Base-by-base conservation (phyloP, 345 rosid genomes). In the Schrenkiella parvula region DNA sequence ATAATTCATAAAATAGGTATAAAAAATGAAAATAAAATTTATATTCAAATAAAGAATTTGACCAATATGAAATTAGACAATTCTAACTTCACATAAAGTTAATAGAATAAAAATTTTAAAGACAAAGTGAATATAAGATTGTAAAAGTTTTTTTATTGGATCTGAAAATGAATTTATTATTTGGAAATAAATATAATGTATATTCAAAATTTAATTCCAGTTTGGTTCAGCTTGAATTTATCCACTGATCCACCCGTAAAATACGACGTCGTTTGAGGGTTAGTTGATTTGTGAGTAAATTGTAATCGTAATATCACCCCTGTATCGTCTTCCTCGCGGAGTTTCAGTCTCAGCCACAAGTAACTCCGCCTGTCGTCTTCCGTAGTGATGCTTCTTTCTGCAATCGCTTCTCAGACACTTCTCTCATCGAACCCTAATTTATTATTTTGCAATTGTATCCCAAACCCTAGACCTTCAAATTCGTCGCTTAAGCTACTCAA, bases 301-400 rank as follows among this genome's bases (percentile, higher is more conserved):
- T 25, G 60, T 6, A 58, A 32, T 4, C 29, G 17, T 17, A 47
- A 44, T 57, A 54, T 53, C 77, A 66, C 66, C n/a, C n/a, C n/a
- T 46, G 64, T 22, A 68, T 69, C 71, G 21, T 76, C 79, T 44
- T 63, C 71, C 4, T 69, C 59, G 35, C 8, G 4, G 58, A 53
- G 79, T 75, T 68, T 69, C 71, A 68, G 79, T 66, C 74, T 68
- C 64, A 70, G 51, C 73, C 74, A 75, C 73, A 69, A 74, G 64
- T 42, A 51, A 54, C 34, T 63, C 54, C 41, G 29, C 52, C 56
- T 66, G 59, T 65, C 52, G 31, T 64, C 58, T 55, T 57, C 72
- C 70, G 80, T 18, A 68, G 78, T 50, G 71, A 86, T 85, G 89
- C 73, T 87, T 77, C 87, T 87, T 84, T 82, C 89, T 61, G 77